A percentile compares a stretch with the other conserved stretches of the same genome.
These are phyloP conservation scores for Aegilops sharonensis DNA, from an alignment of 176 grass and related monocot genomes.

Conservation along the genomic window DNA sequence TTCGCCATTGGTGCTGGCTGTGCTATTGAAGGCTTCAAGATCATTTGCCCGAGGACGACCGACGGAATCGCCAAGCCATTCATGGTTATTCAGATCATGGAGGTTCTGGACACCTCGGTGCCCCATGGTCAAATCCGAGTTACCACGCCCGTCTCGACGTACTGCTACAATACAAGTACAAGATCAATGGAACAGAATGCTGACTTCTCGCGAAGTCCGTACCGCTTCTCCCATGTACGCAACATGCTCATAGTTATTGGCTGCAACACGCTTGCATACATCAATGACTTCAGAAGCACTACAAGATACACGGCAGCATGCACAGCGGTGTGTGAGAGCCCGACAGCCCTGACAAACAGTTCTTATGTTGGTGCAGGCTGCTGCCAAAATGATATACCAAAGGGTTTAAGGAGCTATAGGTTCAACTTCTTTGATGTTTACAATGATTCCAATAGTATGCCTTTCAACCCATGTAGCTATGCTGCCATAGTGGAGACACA, in stretches of 20 bases:
- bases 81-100: neutral
- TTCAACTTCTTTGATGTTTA: neutral
- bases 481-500: neutral
- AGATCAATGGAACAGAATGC: accelerated
- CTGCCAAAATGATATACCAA: neutral
- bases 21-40: neutral
- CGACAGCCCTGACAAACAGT: neutral
- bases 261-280: neutral
- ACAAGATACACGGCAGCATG: neutral
- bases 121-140: neutral
- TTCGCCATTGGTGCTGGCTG: neutral
- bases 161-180: neutral
- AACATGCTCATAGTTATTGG: conserved; percentile 28
- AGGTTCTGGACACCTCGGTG: neutral
- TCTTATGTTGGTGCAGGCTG: neutral
- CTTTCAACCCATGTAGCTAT: conserved; percentile 18
- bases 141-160: neutral
- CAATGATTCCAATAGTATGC: neutral
- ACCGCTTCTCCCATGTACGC: neutral
- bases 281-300: neutral
- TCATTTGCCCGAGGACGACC: neutral
- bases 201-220: neutral
- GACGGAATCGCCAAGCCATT: neutral
- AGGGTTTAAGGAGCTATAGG: neutral
- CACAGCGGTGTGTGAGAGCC: neutral